Evolutionary conservation across 2,329 filamentous ascomycete species (phyloP).

Genomic region (Fusarium tricinctum): DNA sequence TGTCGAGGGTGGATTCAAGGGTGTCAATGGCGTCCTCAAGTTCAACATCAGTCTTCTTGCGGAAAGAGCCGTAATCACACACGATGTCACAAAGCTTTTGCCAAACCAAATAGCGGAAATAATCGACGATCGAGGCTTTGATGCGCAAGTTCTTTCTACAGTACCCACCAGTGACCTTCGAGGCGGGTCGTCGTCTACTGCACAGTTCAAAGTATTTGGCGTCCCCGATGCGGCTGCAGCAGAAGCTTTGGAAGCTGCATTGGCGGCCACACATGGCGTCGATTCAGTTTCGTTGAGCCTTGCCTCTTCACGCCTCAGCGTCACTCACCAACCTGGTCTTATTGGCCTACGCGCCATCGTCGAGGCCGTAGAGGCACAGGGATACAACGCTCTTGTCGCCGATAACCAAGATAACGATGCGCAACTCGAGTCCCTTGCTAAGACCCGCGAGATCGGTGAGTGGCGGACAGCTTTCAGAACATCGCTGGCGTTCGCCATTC

Average conservation of each 20-base stretch:
- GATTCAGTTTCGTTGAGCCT: constrained; percentile 80
- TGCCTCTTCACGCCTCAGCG: constrained; percentile 78
- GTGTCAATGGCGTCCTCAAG: constrained; percentile 81
- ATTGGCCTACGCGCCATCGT: constrained; percentile 87
- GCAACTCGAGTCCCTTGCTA: constrained; percentile 93
- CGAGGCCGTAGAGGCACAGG: constrained; percentile 82
- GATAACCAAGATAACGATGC: constrained; percentile 97
- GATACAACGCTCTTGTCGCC: constrained; percentile 89
- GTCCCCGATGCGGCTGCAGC: constrained; percentile 79
- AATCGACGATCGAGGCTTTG: constrained; percentile 92
- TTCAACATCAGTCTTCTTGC: constrained; percentile 97
- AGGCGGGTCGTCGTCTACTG: constrained; percentile 68
- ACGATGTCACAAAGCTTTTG: constrained; percentile 79
- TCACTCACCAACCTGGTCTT: constrained; percentile 78
- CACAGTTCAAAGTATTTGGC: constrained; percentile 89
- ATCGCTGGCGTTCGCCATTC: constrained; percentile 85
- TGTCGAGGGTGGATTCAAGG: constrained; percentile 84
- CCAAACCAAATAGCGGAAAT: constrained; percentile 82
- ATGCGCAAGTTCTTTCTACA: constrained; percentile 84
- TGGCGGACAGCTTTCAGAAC: constrained; percentile 87
- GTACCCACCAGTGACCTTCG: constrained; percentile 70
- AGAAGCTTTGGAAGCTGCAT: constrained; percentile 75
- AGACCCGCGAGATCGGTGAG: constrained; percentile 95
- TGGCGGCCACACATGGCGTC: constrained; percentile 78
- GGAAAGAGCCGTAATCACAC: constrained; percentile 89